Evolutionary conservation across 2,329 filamentous ascomycete species (phyloP).

Genomic region (Orbilia quercus): DNA sequence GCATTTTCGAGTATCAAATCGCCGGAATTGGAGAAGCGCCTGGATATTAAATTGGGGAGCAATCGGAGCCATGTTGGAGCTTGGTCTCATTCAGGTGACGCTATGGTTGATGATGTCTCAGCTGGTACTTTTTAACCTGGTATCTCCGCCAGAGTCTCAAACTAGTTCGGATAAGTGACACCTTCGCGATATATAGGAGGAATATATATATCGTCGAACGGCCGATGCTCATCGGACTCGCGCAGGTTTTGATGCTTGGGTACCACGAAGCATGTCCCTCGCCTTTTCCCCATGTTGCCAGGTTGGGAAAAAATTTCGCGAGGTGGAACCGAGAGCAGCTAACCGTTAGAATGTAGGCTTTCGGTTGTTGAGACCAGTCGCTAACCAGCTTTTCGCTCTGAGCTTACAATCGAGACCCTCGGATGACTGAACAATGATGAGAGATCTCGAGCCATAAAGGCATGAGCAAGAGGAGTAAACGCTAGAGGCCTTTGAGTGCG

Average conservation of each 20-base stretch:
- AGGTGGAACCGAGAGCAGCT: slow-evolving; percentile 39
- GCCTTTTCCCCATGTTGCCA: slow-evolving; percentile 1
- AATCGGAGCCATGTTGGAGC: slow-evolving; percentile 50
- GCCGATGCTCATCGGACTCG: slow-evolving; percentile 43
- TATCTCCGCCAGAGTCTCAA: slow-evolving; percentile 21
- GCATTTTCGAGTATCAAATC: slow-evolving; percentile 37
- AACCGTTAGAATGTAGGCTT: slow-evolving; percentile 25
- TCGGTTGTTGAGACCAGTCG: slow-evolving; percentile 37
- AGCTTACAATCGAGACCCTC: slow-evolving; percentile 18
- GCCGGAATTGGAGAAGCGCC: slow-evolving; percentile 56
- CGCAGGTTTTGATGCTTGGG: slow-evolving; percentile 17
- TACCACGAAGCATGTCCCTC: slow-evolving; percentile 42
- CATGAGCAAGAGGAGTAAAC: slow-evolving; percentile 27
- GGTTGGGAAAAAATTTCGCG: slow-evolving; percentile 13
- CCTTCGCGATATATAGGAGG: background rate
- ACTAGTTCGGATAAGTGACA: background rate
- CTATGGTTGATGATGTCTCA: slow-evolving; percentile 56
- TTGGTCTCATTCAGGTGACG: slow-evolving; percentile 53
- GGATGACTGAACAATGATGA: slow-evolving; percentile 56
- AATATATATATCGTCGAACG: background rate
- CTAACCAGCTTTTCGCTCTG: background rate
- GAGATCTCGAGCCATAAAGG: slow-evolving; percentile 38
- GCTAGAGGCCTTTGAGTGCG: background rate
- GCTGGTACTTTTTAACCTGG: slow-evolving; percentile 54
- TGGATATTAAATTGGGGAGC: slow-evolving; percentile 32